Evolutionary conservation across 2,329 filamentous ascomycete species (phyloP), one percentile per base, ranked within the genome.

Genomic region (Fusarium xylarioides): DNA sequence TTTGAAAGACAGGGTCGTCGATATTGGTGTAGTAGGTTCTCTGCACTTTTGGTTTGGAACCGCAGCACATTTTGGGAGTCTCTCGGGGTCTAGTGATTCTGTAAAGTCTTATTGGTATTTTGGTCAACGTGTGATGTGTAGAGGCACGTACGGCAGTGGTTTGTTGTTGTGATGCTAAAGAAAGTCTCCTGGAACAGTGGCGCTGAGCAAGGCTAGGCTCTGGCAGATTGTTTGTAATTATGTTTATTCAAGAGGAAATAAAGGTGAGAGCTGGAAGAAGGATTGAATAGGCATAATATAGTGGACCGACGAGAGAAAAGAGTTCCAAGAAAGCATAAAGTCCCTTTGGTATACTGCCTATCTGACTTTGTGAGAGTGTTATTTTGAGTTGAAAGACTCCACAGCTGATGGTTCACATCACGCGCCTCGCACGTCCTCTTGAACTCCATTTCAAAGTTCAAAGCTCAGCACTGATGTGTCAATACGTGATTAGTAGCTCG

Each of bases 91-190:
- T 16, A 34, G 32, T 7, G 32, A 34, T 34, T 34, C 32, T 34
- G 14, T 32, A 32, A n/a, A n/a, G 12, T n/a, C 12, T 42, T n/a
- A 21, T 42, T 42, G 12, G 18, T 21, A 0, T 15, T 28, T 15
- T 3, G 12, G 8, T 21, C 18, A 3, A 12, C 5, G 4, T 3
- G 8, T 28, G 12, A 15, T 46, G 2, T 19, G 0, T 8, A 11
- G 8, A 21, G 43, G 11, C 7, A 46, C 0, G 18, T 14, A 28
- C 18, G 6, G 2, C 2, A 0, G 18, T 15, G 0, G 14, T 21
- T 21, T 26, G 5, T 46, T 4, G 21, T 14, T 4, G 11, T 8
- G 8, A 19, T 26, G 0, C 23, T 14, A 3, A 5, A 19, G 23
- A 7, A 28, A 46, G 38, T 10, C 38, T 42, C 12, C 21, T 14